Evolutionary conservation across 176 grass and related monocot genomes (phyloP), one percentile per base, ranked within the genome.

Genomic region (Lolium rigidum): DNA sequence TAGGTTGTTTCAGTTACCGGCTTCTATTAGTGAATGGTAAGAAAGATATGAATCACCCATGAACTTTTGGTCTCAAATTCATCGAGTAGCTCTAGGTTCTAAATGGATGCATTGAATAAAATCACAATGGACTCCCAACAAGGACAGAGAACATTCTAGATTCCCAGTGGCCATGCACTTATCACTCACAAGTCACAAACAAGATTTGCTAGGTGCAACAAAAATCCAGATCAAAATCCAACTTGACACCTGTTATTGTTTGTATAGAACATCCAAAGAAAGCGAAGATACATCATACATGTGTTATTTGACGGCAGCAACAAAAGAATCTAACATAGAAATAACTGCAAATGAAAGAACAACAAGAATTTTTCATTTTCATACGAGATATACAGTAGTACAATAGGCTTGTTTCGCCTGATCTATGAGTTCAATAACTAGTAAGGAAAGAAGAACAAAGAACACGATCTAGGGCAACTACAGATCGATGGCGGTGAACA

Each of bases 71-170:
- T 43, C 41, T 43, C 41, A 43, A 47, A 10, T 47, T 47, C 46
- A 0, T 5, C 46, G 46, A 10, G 46, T 47, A 47, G 46, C 46
- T 47, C 7, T 47, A 47, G 46, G 46, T 10, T 47, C 46, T 47
- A 10, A 47, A 47, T 47, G 46, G 8, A 76, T n/a, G 12, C 7
- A 77, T 11, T 74, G 13, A 67, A 77, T 4, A 20, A 22, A 63
- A 77, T 75, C 56, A 74, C 18, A 74, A 68, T 48, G 55, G 22
- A 84, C 70, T 84, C 10, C 54, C 70, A 63, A 84, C 11, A 24
- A 84, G 11, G 25, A 64, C 37, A 18, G 17, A 74, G 20, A 25
- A 61, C 11, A 46, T 25, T 71, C 39, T 46, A 57, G 6, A 82
- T 41, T 82, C 7, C 39, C 70, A 35, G 41, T 21, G 72, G 43